Conservation (phyloP, 176 grass and related monocot genomes). For the Eragrostis curvula region DNA sequence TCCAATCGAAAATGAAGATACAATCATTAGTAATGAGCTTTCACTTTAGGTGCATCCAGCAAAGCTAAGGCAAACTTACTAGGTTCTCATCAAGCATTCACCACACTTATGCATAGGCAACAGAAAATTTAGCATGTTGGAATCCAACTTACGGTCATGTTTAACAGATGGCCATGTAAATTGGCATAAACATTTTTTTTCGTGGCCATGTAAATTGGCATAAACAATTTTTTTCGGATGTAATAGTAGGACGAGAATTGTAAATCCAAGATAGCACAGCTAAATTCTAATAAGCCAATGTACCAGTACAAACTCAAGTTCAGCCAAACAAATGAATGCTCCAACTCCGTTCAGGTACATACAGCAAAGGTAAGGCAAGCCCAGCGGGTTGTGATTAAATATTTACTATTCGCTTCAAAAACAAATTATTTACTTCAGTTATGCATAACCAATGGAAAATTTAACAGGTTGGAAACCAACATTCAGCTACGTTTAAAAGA, state of each 20-base stretch:
- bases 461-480: neutral
- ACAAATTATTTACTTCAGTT: too few relatives aligned
- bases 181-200: neutral
- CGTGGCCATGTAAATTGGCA: neutral
- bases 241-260: neutral
- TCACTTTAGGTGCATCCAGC: neutral
- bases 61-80: neutral
- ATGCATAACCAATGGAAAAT: neutral
- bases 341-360: neutral
- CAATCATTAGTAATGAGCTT: neutral
- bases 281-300: neutral
- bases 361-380: too few relatives aligned
- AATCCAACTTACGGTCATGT: too few relatives aligned
- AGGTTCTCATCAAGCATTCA: neutral
- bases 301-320: neutral
- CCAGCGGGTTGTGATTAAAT: too few relatives aligned
- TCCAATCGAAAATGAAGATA: neutral
- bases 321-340: constrained; percentile 9
- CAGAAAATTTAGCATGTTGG: neutral
- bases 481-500: too few relatives aligned
- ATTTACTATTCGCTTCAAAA: too few relatives aligned
- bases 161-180: neutral
- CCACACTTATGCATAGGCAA: neutral
- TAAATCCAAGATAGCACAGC: neutral
- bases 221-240: neutral